Evolutionary conservation across 1,284 basidiomycete species (phyloP).

Genomic region (Uromyces viciae-fabae): DNA sequence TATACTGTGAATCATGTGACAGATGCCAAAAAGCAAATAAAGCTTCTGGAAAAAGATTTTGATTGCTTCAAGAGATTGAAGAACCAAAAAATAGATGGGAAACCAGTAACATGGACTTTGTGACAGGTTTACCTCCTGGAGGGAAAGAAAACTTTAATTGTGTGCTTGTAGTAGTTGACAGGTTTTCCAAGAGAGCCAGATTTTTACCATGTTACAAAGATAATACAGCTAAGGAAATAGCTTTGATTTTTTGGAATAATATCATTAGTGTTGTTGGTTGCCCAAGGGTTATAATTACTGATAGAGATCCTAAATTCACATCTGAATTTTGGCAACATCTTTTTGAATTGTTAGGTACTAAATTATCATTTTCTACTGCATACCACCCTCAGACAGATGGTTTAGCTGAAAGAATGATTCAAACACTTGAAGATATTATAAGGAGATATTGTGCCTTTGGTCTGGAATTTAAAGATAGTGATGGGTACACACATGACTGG

Average conservation of each 20-base stretch:
- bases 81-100: background rate
- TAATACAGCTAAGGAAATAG: background rate
- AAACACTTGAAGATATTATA: constrained; percentile 7
- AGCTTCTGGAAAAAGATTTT: background rate
- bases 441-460: constrained; percentile 2
- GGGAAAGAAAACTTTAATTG: background rate
- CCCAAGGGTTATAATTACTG: background rate
- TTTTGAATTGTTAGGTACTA: background rate
- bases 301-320: background rate
- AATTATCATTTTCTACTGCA: background rate
- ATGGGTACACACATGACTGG: constrained; percentile 12
- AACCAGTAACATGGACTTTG: background rate
- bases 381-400: constrained; percentile 25
- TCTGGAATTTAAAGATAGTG: background rate
- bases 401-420: constrained; percentile 10
- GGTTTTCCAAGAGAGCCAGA: background rate
- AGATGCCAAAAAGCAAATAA: background rate
- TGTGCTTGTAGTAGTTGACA: background rate
- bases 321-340: background rate
- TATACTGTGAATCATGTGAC: background rate
- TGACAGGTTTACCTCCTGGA: background rate
- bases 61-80: background rate
- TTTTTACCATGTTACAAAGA: background rate
- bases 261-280: background rate
- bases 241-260: background rate